Evolutionary conservation across 78 protist species (phyloP), one percentile per base, ranked within the genome.

Genomic region (Pigoraptor vietnamica): DNA sequence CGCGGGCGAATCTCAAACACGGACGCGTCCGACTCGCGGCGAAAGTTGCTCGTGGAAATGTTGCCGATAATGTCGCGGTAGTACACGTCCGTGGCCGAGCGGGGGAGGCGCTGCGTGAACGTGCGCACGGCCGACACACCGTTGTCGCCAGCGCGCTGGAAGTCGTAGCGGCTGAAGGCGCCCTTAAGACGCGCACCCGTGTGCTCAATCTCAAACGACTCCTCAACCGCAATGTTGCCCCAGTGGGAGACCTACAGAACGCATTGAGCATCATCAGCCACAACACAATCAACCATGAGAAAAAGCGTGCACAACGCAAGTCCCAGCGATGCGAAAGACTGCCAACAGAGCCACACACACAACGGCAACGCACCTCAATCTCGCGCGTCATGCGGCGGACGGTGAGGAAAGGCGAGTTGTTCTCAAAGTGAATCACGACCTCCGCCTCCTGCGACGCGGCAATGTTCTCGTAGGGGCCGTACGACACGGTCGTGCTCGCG

Each of bases 61-160:
- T 97, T 97, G 48, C 98, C 98, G 40, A 97, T 96, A 24, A 84
- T 91, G 67, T 97, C 98, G 37, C 98, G 94, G 93, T 95, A 97
- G 95, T 97, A 95, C 67, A 97, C 93, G 87, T 96, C 97, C 33
- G 92, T 79, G 25, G 98, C 96, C 32, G 37, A 37, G 23, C 2
- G 14, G 37, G 98, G 97, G 40, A 97, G 96, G 39, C 1, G 81
- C 40, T 38, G 1, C 34, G 39, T 37, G 37, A 39, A 39, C 87
- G 82, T 86, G 10, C 86, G 83, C 35, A 93, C 86, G 37, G 92
- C 83, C 0, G 94, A 2, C 36, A 89, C 91, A 0, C 84, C 92
- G 0, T 93, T 10, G 33, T 93, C 92, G 0, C 84, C 88, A 25
- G 92, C 86, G 24, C 96, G 93, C 93, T 94, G 95, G 82, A 92